Percentiles rank a stretch among this genome's conserved stretches.
These are phyloP conservation scores for Candida verbasci DNA, from an alignment of 805 yeast species.

Conservation along the genomic window DNA sequence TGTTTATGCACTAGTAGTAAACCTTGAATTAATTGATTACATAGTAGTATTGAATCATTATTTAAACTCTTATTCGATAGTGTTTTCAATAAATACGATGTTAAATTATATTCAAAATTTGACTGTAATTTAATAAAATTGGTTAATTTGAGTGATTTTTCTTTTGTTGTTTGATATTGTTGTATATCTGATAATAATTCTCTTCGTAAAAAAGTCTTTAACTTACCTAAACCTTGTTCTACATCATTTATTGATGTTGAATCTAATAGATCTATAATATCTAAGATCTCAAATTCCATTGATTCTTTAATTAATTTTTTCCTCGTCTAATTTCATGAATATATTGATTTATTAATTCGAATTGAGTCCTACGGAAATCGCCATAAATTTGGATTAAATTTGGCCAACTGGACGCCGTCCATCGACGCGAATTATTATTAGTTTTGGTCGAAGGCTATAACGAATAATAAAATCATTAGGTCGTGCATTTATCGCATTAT, in stretches of 20 bases:
- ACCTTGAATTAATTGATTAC: slow-evolving; percentile 51
- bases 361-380: too few species aligned
- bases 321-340: slow-evolving; percentile 9
- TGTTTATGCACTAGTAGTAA: slow-evolving; percentile 54
- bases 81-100: slow-evolving; percentile 18
- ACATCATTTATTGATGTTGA: slow-evolving; percentile 7
- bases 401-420: too few species aligned
- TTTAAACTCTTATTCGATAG: background rate
- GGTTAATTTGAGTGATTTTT: slow-evolving; percentile 1
- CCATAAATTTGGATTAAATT: too few species aligned
- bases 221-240: slow-evolving; percentile 11
- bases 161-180: slow-evolving; percentile 7
- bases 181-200: slow-evolving; percentile 11
- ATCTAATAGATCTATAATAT: slow-evolving; percentile 15
- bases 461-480: background rate
- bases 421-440: too few species aligned
- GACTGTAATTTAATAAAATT: slow-evolving; percentile 47
- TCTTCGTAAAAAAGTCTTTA: background rate
- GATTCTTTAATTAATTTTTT: slow-evolving; percentile 11
- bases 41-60: slow-evolving; percentile 11
- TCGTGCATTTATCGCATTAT: background rate
- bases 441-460: slow-evolving; percentile 6
- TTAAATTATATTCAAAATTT: slow-evolving; percentile 48
- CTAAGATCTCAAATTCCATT: slow-evolving; percentile 9
- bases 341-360: too few species aligned